Evolutionary conservation across 768 basidiomycete genomes (phyloP).

Genomic region (Boletus reticuloceps): DNA sequence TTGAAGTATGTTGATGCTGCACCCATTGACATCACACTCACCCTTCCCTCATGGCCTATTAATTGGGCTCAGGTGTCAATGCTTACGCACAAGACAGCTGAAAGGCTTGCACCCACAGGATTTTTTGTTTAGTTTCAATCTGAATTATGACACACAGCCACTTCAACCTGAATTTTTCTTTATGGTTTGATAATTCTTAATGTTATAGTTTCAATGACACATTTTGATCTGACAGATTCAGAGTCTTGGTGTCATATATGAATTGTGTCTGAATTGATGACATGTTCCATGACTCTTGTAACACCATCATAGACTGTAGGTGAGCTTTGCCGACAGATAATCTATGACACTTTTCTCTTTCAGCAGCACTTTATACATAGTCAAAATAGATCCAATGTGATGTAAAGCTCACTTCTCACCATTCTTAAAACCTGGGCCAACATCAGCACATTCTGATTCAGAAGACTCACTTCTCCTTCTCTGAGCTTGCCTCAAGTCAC

Average conservation of each 20-base stretch:
- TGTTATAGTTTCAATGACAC: background rate
- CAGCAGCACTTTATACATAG: too few species aligned
- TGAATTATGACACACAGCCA: background rate
- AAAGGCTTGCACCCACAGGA: background rate
- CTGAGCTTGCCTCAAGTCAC: background rate
- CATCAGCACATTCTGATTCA: background rate
- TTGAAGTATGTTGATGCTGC: too few species aligned
- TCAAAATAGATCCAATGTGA: background rate
- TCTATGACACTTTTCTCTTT: too few species aligned
- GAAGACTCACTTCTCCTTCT: too few species aligned
- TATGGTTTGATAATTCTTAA: background rate
- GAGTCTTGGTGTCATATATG: too few species aligned
- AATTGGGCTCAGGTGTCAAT: too few species aligned
- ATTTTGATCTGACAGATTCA: background rate
- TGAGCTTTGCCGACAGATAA: too few species aligned
- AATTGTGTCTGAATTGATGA: too few species aligned
- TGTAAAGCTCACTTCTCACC: background rate
- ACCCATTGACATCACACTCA: rapidly evolving
- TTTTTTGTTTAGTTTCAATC: background rate
- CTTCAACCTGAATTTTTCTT: background rate
- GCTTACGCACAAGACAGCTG: too few species aligned
- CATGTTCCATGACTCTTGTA: background rate
- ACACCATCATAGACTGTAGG: background rate
- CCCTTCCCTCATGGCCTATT: too few species aligned
- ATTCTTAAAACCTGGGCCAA: background rate